Percentiles rank a stretch among this genome's conserved stretches.
Conservation (phyloP, 2,329 filamentous ascomycete genomes). For the Aspergillus eucalypticola region DNA sequence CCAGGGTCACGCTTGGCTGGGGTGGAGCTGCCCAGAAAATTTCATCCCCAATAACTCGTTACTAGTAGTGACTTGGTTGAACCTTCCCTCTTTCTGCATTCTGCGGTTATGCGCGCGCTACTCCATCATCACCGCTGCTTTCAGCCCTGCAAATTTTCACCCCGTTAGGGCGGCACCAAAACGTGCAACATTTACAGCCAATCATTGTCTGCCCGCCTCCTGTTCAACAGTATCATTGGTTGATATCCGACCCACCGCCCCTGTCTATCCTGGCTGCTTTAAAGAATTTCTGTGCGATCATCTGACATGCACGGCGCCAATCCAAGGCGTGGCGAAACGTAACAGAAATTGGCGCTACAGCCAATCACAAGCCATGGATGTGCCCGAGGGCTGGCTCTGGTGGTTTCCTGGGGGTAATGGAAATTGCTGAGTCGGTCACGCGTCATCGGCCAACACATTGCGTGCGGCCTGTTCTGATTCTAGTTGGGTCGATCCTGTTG, state of each 20-base stretch:
- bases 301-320: slow-evolving; percentile 31
- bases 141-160: slow-evolving; percentile 1
- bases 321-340: slow-evolving; percentile 32
- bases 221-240: slow-evolving; percentile 5
- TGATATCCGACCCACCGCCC: neutral
- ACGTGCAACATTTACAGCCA: neutral
- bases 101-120: slow-evolving; percentile 1
- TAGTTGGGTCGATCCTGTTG: neutral
- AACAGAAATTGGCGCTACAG: slow-evolving; percentile 34
- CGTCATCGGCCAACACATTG: slow-evolving; percentile 1
- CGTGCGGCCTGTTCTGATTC: neutral
- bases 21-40: neutral
- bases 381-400: slow-evolving; percentile 11
- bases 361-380: slow-evolving; percentile 29
- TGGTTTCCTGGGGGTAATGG: slow-evolving; percentile 33
- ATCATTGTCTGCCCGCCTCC: neutral
- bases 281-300: slow-evolving; percentile 23
- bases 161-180: neutral
- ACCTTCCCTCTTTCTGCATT: neutral
- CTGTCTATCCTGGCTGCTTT: slow-evolving; percentile 3
- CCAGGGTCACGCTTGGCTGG: slow-evolving; percentile 20
- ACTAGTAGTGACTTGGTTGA: neutral
- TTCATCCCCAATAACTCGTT: neutral
- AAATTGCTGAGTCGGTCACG: slow-evolving; percentile 24
- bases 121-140: slow-evolving; percentile 4